Evolutionary conservation across 495 filamentous ascomycete genomes (phyloP), one percentile per base, ranked within the genome.

Genomic region (Aspergillus sclerotiicarbonarius): DNA sequence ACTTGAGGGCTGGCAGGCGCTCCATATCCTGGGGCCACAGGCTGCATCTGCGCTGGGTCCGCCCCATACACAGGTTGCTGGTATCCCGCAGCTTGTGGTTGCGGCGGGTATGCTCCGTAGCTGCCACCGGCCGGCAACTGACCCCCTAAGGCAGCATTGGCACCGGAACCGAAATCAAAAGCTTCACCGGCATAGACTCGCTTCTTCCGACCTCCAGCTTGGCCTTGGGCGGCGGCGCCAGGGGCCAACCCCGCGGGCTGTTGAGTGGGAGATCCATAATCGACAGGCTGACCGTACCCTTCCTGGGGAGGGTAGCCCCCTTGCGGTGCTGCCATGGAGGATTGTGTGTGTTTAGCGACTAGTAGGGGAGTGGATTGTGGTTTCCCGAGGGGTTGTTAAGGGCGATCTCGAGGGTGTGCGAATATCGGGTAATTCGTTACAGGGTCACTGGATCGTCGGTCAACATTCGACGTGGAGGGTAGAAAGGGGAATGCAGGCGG

Each of bases 151-250:
- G 76, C 88, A 52, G 90, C 86, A 84, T 98, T 98, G 65, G 88
- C 90, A 62, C 94, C 94, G 31, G 83, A 83, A 32, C 89, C 92
- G 67, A 98, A 92, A 10, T 96, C 95, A 71, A 93, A 98, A 6
- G 92, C 93, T 69, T 92, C 88, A 25, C 90, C 90, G 21, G 95
- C 94, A 78, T 98, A 98, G 43, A 87, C 85, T 72, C 91, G 81
- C 80, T 96, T 96, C 81, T 92, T 96, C 72, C 87, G 81, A 78
- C 78, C 84, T 80, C 63, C 84, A 72, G 58, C 81, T 8, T 67
- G 62, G 44, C 56, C 69, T 30, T 66, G 67, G 39, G 69, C 53
- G 54, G 67, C 56, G 13, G 68, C 66, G 29, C 60, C 69, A 47
- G 67, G 70, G 51, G 61, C 67, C 29, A 65, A 53, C 39, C 59